Conservation (phyloP, 2,329 filamentous ascomycete genomes). For the Talaromyces sp. region DNA sequence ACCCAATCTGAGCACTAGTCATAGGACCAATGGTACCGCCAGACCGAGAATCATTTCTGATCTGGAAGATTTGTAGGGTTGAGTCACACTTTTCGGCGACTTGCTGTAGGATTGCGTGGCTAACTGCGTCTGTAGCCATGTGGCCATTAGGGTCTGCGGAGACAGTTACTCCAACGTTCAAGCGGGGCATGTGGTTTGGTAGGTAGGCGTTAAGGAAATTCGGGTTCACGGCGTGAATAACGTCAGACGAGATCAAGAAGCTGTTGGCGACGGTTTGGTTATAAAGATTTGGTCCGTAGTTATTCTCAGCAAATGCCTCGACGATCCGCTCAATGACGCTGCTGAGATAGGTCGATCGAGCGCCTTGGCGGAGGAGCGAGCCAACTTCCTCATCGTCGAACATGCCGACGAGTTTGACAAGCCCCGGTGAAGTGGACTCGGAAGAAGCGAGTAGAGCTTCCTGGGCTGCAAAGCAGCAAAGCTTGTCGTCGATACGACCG, state of each 20-base stretch:
- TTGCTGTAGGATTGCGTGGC: conserved; percentile 72
- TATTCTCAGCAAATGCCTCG: conserved; percentile 53
- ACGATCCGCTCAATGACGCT: conserved; percentile 75
- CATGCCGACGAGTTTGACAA: conserved; percentile 85
- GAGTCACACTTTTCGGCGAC: conserved; percentile 70
- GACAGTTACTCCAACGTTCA: conserved; percentile 83
- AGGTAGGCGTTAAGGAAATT: conserved; percentile 87
- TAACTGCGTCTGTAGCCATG: conserved; percentile 91
- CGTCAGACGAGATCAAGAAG: conserved; percentile 88
- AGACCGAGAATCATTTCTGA: conserved; percentile 82
- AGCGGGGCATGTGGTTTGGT: conserved; percentile 74
- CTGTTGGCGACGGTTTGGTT: conserved; percentile 84
- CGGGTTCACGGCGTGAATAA: conserved; percentile 89
- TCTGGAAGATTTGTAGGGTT: conserved; percentile 84
- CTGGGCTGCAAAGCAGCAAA: conserved; percentile 90
- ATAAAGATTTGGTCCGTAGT: conserved; percentile 55
- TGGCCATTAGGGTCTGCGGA: conserved; percentile 84
- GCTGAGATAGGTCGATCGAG: conserved; percentile 82
- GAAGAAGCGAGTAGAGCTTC: conserved; percentile 72
- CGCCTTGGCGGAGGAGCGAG: conserved; percentile 83
- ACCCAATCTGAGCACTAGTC: conserved; percentile 74
- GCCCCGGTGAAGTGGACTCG: conserved; percentile 49
- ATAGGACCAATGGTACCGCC: conserved; percentile 96
- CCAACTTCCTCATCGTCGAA: conserved; percentile 98
- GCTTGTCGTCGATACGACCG: conserved; percentile 93